Conservation (phyloP, 805 yeast species). For the Saccharomycopsis malanga region DNA sequence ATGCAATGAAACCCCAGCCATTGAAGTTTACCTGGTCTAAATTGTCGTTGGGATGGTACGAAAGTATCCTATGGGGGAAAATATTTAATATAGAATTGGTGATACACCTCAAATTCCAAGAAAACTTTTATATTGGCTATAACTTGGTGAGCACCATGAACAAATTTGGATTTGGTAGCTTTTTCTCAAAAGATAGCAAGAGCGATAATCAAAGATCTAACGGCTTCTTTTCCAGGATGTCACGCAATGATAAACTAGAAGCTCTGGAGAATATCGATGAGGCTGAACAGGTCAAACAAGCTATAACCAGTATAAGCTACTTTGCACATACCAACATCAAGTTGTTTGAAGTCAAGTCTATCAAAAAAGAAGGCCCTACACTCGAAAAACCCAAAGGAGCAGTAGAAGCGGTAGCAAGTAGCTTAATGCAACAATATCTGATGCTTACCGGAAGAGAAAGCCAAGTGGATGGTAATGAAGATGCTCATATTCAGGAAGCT, state of each 20-base stretch:
- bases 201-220: no score
- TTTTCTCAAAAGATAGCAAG: neutral
- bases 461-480: neutral
- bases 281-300: conserved; percentile 20
- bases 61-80: conserved; percentile 54
- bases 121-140: no score
- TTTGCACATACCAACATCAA: conserved; percentile 41
- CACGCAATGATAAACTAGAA: conserved; percentile 18
- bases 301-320: conserved; percentile 30
- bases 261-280: conserved; percentile 4
- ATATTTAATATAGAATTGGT: conserved; percentile 31
- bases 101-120: conserved; percentile 27
- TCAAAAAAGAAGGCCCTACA: conserved; percentile 21
- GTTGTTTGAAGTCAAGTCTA: conserved; percentile 34
- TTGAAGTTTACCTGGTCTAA: conserved; percentile 57
- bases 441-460: conserved; percentile 19
- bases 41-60: conserved; percentile 69
- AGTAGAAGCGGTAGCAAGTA: conserved; percentile 42
- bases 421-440: conserved; percentile 38
- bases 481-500: neutral
- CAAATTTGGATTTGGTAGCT: neutral
- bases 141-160: conserved; percentile 31
- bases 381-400: conserved; percentile 35
- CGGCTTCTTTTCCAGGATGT: neutral
- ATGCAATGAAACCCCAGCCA: conserved; percentile 1